Evolutionary conservation across 306 rosid species (phyloP).

Genomic region (Sophora flavescens): DNA sequence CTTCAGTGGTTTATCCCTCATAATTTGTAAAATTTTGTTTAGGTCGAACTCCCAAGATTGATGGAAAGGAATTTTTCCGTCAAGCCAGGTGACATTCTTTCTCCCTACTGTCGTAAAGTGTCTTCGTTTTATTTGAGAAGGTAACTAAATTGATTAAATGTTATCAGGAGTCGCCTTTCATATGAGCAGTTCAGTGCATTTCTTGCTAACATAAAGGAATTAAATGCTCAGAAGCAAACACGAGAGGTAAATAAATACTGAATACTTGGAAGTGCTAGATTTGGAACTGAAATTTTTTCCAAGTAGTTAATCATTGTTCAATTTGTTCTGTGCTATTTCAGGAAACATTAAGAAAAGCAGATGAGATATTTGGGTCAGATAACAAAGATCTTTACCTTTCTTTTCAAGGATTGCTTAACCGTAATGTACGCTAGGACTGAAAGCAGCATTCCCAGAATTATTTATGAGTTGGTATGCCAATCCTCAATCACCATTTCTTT

Average conservation of each 20-base stretch:
- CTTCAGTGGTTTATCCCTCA: constrained; percentile 23
- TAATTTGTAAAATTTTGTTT: constrained; percentile 39
- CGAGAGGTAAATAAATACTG: constrained; percentile 74
- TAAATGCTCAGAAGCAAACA: constrained; percentile 97
- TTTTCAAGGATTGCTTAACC: constrained; percentile 92
- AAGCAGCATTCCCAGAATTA: constrained; percentile 46
- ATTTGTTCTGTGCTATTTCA: constrained; percentile 47
- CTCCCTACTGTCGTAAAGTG: constrained; percentile 21
- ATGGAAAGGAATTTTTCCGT: constrained; percentile 98
- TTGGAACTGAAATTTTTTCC: constrained; percentile 31
- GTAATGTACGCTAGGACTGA: constrained; percentile 69
- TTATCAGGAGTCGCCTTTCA: constrained; percentile 90
- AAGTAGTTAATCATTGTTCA: constrained; percentile 36
- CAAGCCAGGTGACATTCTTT: constrained; percentile 77
- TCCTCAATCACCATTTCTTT: constrained; percentile 35
- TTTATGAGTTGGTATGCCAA: constrained; percentile 53
- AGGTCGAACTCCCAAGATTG: constrained; percentile 94
- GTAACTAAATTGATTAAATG: constrained; percentile 32
- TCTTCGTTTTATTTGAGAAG: constrained; percentile 39
- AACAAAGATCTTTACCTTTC: constrained; percentile 92
- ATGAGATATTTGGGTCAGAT: constrained; percentile 93
- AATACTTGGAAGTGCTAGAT: constrained; percentile 22
- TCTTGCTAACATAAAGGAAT: constrained; percentile 92
- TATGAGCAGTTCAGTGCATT: constrained; percentile 99
- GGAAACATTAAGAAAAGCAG: constrained; percentile 98